A percentile compares a stretch with the other conserved stretches of the same genome.
These are phyloP conservation scores for Phytophthora idaei DNA, from an alignment of 352 stramenopile species.

Conservation along the genomic window DNA sequence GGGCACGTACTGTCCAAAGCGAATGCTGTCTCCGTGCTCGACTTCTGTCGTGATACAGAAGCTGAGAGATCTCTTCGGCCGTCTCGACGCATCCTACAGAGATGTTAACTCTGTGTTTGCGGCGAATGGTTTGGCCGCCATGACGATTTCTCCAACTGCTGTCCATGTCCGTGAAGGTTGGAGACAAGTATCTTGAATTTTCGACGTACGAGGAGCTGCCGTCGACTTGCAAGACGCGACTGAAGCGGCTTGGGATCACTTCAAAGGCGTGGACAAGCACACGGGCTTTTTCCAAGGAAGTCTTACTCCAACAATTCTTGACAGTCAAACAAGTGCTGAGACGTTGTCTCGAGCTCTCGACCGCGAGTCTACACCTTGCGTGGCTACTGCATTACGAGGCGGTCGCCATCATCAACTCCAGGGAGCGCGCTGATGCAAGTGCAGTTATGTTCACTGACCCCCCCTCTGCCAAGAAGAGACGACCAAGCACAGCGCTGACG, in stretches of 20 bases:
- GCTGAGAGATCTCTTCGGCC: slow-evolving; percentile 24
- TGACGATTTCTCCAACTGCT: slow-evolving; percentile 21
- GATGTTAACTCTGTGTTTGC: slow-evolving; percentile 36
- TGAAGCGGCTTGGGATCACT: slow-evolving; percentile 28
- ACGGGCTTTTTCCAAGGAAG: slow-evolving; percentile 49
- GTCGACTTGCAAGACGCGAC: slow-evolving; percentile 17
- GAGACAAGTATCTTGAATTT: slow-evolving; percentile 36
- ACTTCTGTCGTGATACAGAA: slow-evolving; percentile 16
- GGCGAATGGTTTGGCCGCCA: slow-evolving; percentile 24
- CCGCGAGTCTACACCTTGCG: slow-evolving; percentile 40
- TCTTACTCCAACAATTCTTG: slow-evolving; percentile 49
- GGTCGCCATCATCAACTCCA: slow-evolving; percentile 29
- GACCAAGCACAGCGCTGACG: slow-evolving; percentile 26
- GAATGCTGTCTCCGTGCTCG: slow-evolving; percentile 13
- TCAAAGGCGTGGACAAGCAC: slow-evolving; percentile 36
- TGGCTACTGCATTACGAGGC: slow-evolving; percentile 61
- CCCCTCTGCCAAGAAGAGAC: slow-evolving; percentile 43
- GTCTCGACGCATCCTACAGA: slow-evolving; percentile 25
- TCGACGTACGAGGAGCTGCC: slow-evolving; percentile 30
- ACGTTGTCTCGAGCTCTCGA: slow-evolving; percentile 46
- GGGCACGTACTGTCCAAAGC: slow-evolving; percentile 13
- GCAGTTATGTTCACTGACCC: slow-evolving; percentile 54
- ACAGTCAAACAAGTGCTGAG: slow-evolving; percentile 59
- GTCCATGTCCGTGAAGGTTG: slow-evolving; percentile 35
- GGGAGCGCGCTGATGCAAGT: slow-evolving; percentile 40